phyloP scores from a whole-genome alignment of 257 asterid species.

The Orobanche coerulescens region DNA sequence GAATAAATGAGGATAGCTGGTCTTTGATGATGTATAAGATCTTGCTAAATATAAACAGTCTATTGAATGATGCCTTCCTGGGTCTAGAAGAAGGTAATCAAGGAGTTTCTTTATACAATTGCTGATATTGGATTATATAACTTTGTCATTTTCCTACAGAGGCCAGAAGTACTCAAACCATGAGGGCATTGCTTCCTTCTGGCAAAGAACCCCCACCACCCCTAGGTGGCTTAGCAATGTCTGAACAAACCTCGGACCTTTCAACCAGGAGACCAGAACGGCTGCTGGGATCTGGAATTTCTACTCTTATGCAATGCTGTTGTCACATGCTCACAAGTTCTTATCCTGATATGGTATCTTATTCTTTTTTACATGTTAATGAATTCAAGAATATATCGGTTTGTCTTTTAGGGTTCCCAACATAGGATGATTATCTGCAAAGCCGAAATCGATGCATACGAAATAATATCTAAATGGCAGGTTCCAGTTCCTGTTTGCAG shows the following conservation, averaged over 20 bases:
- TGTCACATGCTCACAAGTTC: conserved; percentile 57
- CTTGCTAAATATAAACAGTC: conserved; percentile 51
- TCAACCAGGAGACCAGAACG: conserved; percentile 63
- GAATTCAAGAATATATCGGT: neutral
- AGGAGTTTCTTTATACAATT: conserved; percentile 17
- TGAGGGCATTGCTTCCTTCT: conserved; percentile 59
- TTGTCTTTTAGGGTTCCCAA: conserved; percentile 4
- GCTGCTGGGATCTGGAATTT: conserved; percentile 57
- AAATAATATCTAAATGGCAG: conserved; percentile 32
- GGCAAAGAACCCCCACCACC: conserved; percentile 73
- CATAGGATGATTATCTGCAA: conserved; percentile 8
- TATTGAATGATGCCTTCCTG: conserved; percentile 63
- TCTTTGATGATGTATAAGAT: conserved; percentile 62
- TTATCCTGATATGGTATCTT: conserved; percentile 69
- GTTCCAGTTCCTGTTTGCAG: conserved; percentile 65
- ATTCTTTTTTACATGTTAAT: conserved; percentile 4
- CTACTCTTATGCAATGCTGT: conserved; percentile 65
- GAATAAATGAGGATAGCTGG: conserved; percentile 86
- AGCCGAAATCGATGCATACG: conserved; percentile 2
- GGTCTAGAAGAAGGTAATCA: conserved; percentile 82
- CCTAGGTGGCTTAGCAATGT: conserved; percentile 47
- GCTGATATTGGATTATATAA: conserved; percentile 20
- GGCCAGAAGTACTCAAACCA: conserved; percentile 38
- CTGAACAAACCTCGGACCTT: conserved; percentile 35
- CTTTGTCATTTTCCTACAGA: conserved; percentile 41